A percentile compares a stretch with the other conserved stretches of the same genome.
phyloP scores from a whole-genome alignment of 306 rosid genomes.

The Cucurbita ficifolia region DNA sequence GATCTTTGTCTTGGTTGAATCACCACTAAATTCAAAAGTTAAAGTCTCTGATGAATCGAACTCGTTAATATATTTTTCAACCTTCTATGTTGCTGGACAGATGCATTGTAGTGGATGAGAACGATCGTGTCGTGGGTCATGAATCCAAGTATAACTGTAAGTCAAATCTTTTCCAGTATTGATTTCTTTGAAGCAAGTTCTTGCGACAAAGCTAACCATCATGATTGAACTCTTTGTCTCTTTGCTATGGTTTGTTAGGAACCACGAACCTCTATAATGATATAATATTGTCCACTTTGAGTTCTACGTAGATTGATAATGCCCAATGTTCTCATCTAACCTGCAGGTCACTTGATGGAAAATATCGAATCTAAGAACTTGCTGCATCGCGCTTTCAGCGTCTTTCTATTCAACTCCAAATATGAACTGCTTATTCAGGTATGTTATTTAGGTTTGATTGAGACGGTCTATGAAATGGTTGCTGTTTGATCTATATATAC shows the following conservation, averaged over 20 bases:
- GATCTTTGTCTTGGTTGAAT: not conserved
- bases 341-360: slow-evolving; percentile 85
- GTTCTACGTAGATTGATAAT: not conserved
- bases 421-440: slow-evolving; percentile 96
- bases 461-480: not conserved
- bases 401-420: slow-evolving; percentile 85
- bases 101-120: slow-evolving; percentile 93
- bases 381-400: slow-evolving; percentile 96
- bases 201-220: not conserved
- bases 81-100: slow-evolving; percentile 27
- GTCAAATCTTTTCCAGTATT: slow-evolving; percentile 12
- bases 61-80: not conserved
- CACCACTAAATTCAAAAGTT: not conserved
- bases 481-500: not conserved
- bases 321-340: slow-evolving; percentile 4
- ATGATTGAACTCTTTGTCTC: not conserved
- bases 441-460: not conserved
- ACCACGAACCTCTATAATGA: too few species aligned
- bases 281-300: not conserved
- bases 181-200: not conserved
- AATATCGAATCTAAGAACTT: slow-evolving; percentile 72
- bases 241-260: not conserved
- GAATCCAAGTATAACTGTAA: slow-evolving; percentile 88
- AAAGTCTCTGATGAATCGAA: not conserved
- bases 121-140: slow-evolving; percentile 73